phyloP scores from a whole-genome alignment of 2,329 filamentous ascomycete genomes.

The Cercospora zeae-maydis region DNA sequence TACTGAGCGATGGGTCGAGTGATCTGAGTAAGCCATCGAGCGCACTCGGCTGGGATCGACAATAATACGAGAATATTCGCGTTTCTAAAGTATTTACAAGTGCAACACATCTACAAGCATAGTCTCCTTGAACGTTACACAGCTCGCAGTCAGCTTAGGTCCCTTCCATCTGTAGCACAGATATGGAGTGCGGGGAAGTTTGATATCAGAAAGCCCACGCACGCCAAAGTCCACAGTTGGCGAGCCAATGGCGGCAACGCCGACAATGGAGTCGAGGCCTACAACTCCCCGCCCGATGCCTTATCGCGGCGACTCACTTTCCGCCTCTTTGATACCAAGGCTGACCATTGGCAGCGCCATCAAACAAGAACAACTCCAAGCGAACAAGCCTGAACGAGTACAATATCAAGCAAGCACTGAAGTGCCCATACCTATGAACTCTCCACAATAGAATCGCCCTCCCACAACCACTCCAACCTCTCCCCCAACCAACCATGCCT shows the following conservation, averaged over 20 bases:
- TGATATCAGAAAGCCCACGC: neutral
- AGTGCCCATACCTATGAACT: neutral
- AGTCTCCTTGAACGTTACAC: neutral
- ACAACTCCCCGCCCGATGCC: neutral
- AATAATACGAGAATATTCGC: neutral
- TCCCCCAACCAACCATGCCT: neutral
- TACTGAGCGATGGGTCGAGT: constrained; percentile 2
- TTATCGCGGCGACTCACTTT: neutral
- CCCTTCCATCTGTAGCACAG: neutral
- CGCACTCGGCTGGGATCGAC: constrained; percentile 6
- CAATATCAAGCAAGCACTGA: neutral
- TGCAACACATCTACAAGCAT: neutral
- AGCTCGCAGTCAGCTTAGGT: neutral
- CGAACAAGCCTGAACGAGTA: neutral
- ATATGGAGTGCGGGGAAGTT: neutral
- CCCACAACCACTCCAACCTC: neutral
- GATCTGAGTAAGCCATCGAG: constrained; percentile 10
- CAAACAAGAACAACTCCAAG: neutral
- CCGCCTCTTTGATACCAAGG: neutral
- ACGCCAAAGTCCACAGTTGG: neutral
- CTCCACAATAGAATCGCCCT: neutral
- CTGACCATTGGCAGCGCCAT: neutral
- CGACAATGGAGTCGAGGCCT: neutral
- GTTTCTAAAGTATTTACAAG: neutral
- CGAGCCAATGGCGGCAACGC: neutral